Conservation (phyloP, 2,329 filamentous ascomycete species). For the Cladosporium sp. region DNA sequence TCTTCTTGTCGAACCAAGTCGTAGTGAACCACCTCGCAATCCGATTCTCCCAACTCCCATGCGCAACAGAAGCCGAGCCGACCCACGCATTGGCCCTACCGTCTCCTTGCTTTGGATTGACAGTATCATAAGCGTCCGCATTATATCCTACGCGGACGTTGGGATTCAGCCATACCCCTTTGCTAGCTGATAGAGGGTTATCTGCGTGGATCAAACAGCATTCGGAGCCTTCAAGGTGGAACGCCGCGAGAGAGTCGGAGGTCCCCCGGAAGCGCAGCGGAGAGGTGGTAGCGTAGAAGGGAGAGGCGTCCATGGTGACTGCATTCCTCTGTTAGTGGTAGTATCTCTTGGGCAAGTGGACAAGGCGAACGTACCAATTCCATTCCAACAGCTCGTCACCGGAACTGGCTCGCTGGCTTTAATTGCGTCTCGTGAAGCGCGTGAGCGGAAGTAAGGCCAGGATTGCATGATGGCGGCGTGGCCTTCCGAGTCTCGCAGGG, state of each 20-base stretch:
- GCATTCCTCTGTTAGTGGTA: background rate
- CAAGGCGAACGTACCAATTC: constrained; percentile 10
- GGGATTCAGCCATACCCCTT: constrained; percentile 66
- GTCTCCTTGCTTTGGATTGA: constrained; percentile 24
- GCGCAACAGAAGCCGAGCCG: constrained; percentile 41
- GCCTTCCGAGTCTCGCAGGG: constrained; percentile 53
- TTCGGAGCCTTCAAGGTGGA: constrained; percentile 71
- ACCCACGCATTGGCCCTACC: constrained; percentile 19
- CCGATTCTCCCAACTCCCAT: constrained; percentile 58
- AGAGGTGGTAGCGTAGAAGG: constrained; percentile 44
- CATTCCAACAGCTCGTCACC: constrained; percentile 67
- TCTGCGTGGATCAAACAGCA: constrained; percentile 75
- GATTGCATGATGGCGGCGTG: constrained; percentile 49
- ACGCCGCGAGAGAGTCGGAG: constrained; percentile 54
- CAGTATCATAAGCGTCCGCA: constrained; percentile 47
- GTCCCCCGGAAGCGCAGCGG: constrained; percentile 61
- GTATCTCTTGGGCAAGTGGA: background rate
- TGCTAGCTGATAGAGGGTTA: constrained; percentile 52
- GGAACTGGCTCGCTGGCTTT: constrained; percentile 51
- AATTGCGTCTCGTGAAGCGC: constrained; percentile 51
- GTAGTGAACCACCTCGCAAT: constrained; percentile 44
- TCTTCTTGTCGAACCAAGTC: constrained; percentile 26
- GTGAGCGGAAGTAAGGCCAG: constrained; percentile 58
- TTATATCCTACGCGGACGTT: constrained; percentile 65
- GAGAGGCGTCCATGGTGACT: constrained; percentile 48